Percentiles rank a stretch among this genome's conserved stretches.
phyloP scores from a whole-genome alignment of 2,329 filamentous ascomycete species.

The Cryphonectria parasitica region DNA sequence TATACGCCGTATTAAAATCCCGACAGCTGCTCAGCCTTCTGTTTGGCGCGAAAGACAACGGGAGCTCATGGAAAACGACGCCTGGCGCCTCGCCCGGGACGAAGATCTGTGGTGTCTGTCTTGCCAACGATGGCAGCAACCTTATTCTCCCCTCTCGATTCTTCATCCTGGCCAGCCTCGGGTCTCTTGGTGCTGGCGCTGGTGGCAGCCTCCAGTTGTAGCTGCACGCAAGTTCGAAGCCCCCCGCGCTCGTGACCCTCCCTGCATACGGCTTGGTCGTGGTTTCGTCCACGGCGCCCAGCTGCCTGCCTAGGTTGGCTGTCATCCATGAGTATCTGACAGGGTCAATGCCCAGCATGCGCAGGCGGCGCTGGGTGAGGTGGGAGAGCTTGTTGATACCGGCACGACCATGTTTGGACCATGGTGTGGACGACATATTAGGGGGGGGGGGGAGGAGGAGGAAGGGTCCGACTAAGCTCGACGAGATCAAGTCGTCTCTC shows the following conservation, averaged over 20 bases:
- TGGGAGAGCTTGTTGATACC: not conserved
- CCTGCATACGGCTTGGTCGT: conserved; percentile 14
- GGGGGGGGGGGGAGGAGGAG: no score
- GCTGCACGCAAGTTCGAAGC: conserved; percentile 25
- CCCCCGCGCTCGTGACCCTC: conserved; percentile 17
- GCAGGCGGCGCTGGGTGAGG: conserved; percentile 21
- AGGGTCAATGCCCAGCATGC: conserved; percentile 13
- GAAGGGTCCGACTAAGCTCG: no score
- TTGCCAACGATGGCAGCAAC: not conserved
- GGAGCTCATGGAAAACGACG: conserved; percentile 14
- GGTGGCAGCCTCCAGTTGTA: conserved; percentile 23
- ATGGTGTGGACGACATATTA: not conserved
- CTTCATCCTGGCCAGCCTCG: not conserved
- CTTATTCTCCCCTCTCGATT: not conserved
- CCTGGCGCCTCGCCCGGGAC: conserved; percentile 25
- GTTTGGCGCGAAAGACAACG: not conserved
- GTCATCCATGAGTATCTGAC: conserved; percentile 19
- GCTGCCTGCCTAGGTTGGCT: conserved; percentile 15
- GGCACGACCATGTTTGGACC: not conserved
- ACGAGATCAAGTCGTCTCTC: no score
- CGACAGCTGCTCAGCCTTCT: not conserved
- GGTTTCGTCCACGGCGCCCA: conserved; percentile 4
- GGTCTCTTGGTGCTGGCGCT: not conserved
- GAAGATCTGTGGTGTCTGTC: conserved; percentile 14
- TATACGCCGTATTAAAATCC: conserved; percentile 18